A percentile compares a stretch with the other conserved stretches of the same genome.
phyloP scores from a whole-genome alignment of 106 monocot species.

The Ottelia alismoides region DNA sequence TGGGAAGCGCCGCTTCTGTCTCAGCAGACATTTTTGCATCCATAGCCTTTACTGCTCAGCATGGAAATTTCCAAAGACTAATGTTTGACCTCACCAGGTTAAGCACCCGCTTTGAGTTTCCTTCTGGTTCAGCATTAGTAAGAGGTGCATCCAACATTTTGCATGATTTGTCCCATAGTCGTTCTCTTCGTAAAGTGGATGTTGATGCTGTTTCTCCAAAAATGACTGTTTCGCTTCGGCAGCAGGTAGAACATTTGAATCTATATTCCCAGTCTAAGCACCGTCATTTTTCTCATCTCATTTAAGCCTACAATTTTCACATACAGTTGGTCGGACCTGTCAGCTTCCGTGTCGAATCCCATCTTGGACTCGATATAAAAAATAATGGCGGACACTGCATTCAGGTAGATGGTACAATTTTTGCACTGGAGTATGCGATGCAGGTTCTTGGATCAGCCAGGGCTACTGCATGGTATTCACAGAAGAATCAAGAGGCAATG shows the following conservation, averaged over 20 bases:
- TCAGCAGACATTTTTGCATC: conserved; percentile 54
- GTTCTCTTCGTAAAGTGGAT: conserved; percentile 15
- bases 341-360: conserved; percentile 62
- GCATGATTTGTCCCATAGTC: conserved; percentile 30
- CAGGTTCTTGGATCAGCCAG: no score
- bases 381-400: conserved; percentile 4
- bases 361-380: conserved; percentile 27
- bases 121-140: conserved; percentile 45
- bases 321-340: conserved; percentile 50
- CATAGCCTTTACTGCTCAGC: conserved; percentile 39
- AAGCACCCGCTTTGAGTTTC: conserved; percentile 39
- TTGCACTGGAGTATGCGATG: conserved; percentile 73
- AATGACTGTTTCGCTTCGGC: conserved; percentile 57
- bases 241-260: no score
- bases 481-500: conserved; percentile 54
- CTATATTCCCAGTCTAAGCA: background rate
- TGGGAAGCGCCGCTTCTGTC: conserved; percentile 27
- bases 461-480: conserved; percentile 72
- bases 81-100: conserved; percentile 67
- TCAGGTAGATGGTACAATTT: conserved; percentile 30
- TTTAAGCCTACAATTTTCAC: no score
- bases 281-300: background rate
- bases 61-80: conserved; percentile 72
- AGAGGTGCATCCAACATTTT: conserved; percentile 31
- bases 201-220: conserved; percentile 51